These are phyloP conservation scores for Mycocentrospora acerina DNA, from an alignment of 2,329 filamentous ascomycete species.

Conservation along the genomic window DNA sequence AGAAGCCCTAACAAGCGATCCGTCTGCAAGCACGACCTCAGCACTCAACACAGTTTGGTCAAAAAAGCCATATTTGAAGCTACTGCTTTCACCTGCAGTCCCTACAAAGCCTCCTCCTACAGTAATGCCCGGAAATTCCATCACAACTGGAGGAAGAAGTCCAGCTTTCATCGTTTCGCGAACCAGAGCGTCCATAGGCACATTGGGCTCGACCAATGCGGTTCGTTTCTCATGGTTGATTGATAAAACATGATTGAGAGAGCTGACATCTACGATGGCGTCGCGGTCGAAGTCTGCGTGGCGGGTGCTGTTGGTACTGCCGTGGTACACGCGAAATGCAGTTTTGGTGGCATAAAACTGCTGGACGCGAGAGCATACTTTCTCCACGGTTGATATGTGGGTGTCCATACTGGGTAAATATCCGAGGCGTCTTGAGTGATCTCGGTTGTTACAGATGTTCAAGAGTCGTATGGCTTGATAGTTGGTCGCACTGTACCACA, in stretches of 20 bases:
- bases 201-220: conserved; percentile 68
- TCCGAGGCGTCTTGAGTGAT: not conserved
- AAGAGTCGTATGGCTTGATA: no score
- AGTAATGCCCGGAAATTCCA: conserved; percentile 73
- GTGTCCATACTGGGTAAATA: conserved; percentile 18
- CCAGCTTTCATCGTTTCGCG: conserved; percentile 56
- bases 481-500: no score
- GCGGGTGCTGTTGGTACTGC: conserved; percentile 74
- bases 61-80: conserved; percentile 68
- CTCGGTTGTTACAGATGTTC: no score
- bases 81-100: conserved; percentile 67
- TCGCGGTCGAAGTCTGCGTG: conserved; percentile 44
- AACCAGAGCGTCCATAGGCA: conserved; percentile 66
- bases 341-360: conserved; percentile 29
- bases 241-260: conserved; percentile 61
- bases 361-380: conserved; percentile 20
- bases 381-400: conserved; percentile 25
- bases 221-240: conserved; percentile 57
- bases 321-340: conserved; percentile 62
- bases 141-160: conserved; percentile 65
- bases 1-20: conserved; percentile 55
- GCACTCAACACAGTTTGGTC: conserved; percentile 63
- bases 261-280: conserved; percentile 63
- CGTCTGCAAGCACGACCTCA: conserved; percentile 64
- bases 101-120: conserved; percentile 68